A percentile compares a stretch with the other conserved stretches of the same genome.
Evolutionary conservation across 805 yeast species (phyloP).

Genomic region (Ogataea neopini): DNA sequence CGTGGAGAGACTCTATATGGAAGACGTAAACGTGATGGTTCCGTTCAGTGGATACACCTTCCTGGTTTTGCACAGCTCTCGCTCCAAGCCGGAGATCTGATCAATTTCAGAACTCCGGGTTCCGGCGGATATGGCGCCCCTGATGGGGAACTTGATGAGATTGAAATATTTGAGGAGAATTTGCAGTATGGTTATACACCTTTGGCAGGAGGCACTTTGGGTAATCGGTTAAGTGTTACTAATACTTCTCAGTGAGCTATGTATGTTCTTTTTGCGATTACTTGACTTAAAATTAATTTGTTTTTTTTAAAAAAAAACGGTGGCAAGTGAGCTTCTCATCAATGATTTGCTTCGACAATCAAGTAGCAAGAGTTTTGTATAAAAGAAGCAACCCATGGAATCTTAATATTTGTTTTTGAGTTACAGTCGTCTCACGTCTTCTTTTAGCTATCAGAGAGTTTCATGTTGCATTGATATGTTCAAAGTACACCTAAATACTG

Average conservation of each 20-base stretch:
- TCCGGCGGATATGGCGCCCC: slow-evolving; percentile 44
- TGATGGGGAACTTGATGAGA: background rate
- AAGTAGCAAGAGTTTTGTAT: too few species aligned
- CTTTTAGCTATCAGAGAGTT: too few species aligned
- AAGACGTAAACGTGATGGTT: background rate
- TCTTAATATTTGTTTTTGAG: too few species aligned
- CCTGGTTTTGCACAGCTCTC: too few species aligned
- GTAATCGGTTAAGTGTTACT: slow-evolving; percentile 18
- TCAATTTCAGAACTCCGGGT: slow-evolving; percentile 46
- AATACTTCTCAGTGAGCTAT: slow-evolving; percentile 17
- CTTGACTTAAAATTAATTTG: too few species aligned
- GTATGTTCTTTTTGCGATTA: background rate
- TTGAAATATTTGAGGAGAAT: slow-evolving; percentile 13
- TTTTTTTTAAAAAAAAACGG: too few species aligned
- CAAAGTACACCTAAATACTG: too few species aligned
- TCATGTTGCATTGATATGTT: too few species aligned
- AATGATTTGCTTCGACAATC: too few species aligned
- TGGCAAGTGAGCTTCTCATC: too few species aligned
- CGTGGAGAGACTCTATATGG: slow-evolving; percentile 47
- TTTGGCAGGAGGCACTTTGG: slow-evolving; percentile 21
- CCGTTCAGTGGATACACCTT: slow-evolving; percentile 34
- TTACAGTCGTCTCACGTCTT: too few species aligned
- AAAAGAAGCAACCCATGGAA: too few species aligned
- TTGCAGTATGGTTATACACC: slow-evolving; percentile 8
- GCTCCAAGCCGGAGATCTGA: slow-evolving; percentile 25